Base-by-base conservation (phyloP, 164 flowering plant genomes). In the Protea cynaroides region DNA sequence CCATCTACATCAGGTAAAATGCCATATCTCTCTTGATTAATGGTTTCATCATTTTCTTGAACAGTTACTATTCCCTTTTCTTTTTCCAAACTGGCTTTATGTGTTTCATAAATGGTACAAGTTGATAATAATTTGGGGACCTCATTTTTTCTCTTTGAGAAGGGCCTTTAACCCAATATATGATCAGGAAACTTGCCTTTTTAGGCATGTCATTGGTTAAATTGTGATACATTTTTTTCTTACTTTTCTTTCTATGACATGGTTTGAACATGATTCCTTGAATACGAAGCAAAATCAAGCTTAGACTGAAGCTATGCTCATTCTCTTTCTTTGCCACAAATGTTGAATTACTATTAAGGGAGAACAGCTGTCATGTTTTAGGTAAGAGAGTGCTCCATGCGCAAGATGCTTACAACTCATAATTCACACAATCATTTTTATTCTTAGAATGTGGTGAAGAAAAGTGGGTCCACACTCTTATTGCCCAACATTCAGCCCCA, bases 1-100 rank as follows among this genome's bases (percentile, higher is more conserved):
- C 99, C 37, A 94, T 94, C 69, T 92, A 81, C 72, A 89, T 92
- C 66, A 91, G 91, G 99, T 94, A 82, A 68, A 64, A 19, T 19
- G 44, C 44, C n/a, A 50, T 62, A 65, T 5, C 38, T 37, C 55
- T 58, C 8, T 22, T 50, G 67, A 8, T 47, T 40, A 25, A 37
- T 17, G 7, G 19, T 17, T n/a, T 7, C 7, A 24, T 7, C n/a
- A 4, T 59, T 58, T 23, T 19, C 25, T 60, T 25, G 10, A 7
- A 25, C 14, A 23, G 15, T 15, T 52, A 1, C 6, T 58, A 10
- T 47, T 15, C 3, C 34, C 9, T 49, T 49, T 29, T 68, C 44
- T 22, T 46, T 53, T 37, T 14, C 43, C 14, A 18, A 8, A 6
- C 34, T 49, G 51, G 57, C 24, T 44, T 8, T 21, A 34, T 55